A percentile compares a stretch with the other conserved stretches of the same genome.
These are phyloP conservation scores for Cladorrhinum samala DNA, from an alignment of 495 filamentous ascomycete species.

Conservation along the genomic window DNA sequence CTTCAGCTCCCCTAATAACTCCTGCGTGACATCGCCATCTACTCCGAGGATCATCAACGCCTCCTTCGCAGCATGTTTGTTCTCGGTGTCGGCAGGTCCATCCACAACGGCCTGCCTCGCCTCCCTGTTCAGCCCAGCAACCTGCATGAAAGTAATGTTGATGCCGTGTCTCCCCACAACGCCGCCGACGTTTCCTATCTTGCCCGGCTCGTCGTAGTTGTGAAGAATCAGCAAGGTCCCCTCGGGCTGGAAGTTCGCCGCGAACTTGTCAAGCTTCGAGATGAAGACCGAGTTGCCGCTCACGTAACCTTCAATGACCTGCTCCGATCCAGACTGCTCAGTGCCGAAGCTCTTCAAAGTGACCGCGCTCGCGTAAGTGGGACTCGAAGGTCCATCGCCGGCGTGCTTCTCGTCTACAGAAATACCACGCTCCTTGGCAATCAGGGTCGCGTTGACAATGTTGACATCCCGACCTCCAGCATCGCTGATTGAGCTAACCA, in stretches of 20 bases:
- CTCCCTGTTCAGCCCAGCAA: constrained; percentile 46
- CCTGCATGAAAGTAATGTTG: constrained; percentile 68
- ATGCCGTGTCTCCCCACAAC: constrained; percentile 56
- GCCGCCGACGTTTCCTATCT: constrained; percentile 64
- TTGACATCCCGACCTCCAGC: constrained; percentile 58
- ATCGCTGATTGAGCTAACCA: constrained; percentile 53
- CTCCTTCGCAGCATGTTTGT: constrained; percentile 38
- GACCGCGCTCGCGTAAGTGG: constrained; percentile 56
- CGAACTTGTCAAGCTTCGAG: constrained; percentile 58
- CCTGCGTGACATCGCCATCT: constrained; percentile 48
- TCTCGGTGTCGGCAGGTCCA: constrained; percentile 14
- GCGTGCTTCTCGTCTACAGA: constrained; percentile 60
- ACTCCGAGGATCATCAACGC: constrained; percentile 71
- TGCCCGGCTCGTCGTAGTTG: constrained; percentile 67
- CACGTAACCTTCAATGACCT: constrained; percentile 62
- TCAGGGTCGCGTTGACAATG: constrained; percentile 65
- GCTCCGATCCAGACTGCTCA: constrained; percentile 31
- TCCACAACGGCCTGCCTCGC: constrained; percentile 18
- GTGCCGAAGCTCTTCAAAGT: constrained; percentile 40
- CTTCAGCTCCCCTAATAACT: constrained; percentile 49
- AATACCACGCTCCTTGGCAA: constrained; percentile 63
- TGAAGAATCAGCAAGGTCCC: constrained; percentile 61
- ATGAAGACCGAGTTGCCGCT: constrained; percentile 54
- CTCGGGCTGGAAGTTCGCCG: constrained; percentile 55
- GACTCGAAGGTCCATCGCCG: constrained; percentile 34